phyloP scores from a whole-genome alignment of 768 basidiomycete species.

The Cantharellus anzutake region DNA sequence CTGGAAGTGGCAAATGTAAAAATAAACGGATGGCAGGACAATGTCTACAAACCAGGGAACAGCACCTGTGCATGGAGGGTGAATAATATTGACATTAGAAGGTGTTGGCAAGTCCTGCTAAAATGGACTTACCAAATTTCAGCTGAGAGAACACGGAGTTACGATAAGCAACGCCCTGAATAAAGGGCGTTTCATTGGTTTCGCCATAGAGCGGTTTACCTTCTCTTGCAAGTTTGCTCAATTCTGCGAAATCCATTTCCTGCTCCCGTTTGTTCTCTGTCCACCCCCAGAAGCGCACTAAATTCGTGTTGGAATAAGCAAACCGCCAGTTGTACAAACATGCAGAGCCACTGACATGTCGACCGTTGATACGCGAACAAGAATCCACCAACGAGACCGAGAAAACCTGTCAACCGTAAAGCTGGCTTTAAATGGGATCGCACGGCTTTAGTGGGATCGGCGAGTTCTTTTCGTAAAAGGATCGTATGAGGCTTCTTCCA shows the following conservation, averaged over 20 bases:
- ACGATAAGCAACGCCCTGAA: slow-evolving; percentile 68
- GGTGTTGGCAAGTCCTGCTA: slow-evolving; percentile 8
- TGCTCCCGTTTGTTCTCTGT: slow-evolving; percentile 73
- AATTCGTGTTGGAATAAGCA: background rate
- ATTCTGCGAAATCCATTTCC: slow-evolving; percentile 54
- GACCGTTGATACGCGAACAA: slow-evolving; percentile 83
- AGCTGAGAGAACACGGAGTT: slow-evolving; percentile 90
- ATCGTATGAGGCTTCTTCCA: background rate
- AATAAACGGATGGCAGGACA: background rate
- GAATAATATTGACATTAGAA: slow-evolving; percentile 3
- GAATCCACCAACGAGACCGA: slow-evolving; percentile 86
- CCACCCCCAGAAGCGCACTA: slow-evolving; percentile 95
- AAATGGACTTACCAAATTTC: slow-evolving; percentile 61
- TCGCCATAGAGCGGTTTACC: slow-evolving; percentile 80
- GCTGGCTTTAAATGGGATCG: slow-evolving; percentile 12
- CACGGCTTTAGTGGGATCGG: slow-evolving; percentile 19
- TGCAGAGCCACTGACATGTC: slow-evolving; percentile 36
- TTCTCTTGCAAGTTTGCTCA: slow-evolving; percentile 49
- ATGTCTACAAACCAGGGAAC: slow-evolving; percentile 38
- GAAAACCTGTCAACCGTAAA: slow-evolving; percentile 28
- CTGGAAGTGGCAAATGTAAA: slow-evolving; percentile 20
- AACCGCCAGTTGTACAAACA: background rate
- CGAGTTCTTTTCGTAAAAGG: slow-evolving; percentile 20
- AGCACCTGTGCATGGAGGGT: slow-evolving; percentile 23
- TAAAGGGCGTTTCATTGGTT: slow-evolving; percentile 64